Conservation (phyloP, 225 moss, liverwort and hornwort genomes). For the Climacium dendroides region DNA sequence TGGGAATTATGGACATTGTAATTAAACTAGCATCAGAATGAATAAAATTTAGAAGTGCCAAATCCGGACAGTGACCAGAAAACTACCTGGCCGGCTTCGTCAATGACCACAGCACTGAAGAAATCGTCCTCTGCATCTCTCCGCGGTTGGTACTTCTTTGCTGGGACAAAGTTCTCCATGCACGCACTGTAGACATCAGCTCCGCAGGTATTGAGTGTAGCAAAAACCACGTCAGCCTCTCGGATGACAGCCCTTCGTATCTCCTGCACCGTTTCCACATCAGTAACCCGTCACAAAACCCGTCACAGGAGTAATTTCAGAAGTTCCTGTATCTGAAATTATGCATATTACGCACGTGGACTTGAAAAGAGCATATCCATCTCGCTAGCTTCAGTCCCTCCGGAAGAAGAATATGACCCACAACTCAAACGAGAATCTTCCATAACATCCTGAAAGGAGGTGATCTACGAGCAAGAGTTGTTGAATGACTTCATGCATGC, state of each 20-base stretch:
- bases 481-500: neutral
- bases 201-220: constrained; percentile 92
- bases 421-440: neutral
- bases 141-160: constrained; percentile 43
- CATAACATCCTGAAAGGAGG: neutral
- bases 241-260: constrained; percentile 76
- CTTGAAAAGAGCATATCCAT: neutral
- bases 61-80: neutral
- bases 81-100: constrained; percentile 90
- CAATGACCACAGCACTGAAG: constrained; percentile 94
- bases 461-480: neutral
- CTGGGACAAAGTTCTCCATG: constrained; percentile 72
- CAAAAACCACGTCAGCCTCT: constrained; percentile 86
- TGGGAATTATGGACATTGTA: neutral
- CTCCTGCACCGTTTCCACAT: constrained; percentile 20
- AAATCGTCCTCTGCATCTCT: constrained; percentile 69
- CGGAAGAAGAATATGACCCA: neutral
- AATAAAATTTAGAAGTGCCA: neutral
- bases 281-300: neutral
- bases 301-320: neutral
- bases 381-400: neutral
- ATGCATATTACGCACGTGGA: neutral
- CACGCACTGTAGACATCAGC: constrained; percentile 85
- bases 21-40: neutral
- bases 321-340: too few species aligned